These are phyloP conservation scores for Ustilago curta DNA, from an alignment of 1,284 basidiomycete genomes.

Conservation along the genomic window DNA sequence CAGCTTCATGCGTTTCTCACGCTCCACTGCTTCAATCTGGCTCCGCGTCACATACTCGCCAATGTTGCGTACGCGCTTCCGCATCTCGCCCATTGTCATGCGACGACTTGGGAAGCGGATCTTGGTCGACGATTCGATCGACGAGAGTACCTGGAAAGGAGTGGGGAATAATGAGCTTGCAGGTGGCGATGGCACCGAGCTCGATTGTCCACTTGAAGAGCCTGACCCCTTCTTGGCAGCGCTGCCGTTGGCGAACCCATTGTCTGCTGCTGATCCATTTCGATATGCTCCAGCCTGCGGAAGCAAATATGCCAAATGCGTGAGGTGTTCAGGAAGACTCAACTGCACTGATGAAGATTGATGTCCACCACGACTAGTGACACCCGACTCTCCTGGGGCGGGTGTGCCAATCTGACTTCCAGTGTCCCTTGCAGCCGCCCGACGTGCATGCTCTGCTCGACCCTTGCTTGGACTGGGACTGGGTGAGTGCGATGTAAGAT, in stretches of 20 bases:
- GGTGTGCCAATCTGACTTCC: slow-evolving; percentile 57
- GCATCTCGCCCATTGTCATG: slow-evolving; percentile 95
- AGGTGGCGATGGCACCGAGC: slow-evolving; percentile 30
- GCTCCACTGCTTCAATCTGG: slow-evolving; percentile 69
- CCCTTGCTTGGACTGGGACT: slow-evolving; percentile 60
- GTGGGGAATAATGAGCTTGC: slow-evolving; percentile 77
- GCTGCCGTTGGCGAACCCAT: slow-evolving; percentile 14
- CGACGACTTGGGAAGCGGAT: slow-evolving; percentile 94
- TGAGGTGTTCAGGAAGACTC: slow-evolving; percentile 93
- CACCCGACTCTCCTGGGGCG: slow-evolving; percentile 35
- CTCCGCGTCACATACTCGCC: slow-evolving; percentile 81
- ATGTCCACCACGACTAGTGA: slow-evolving; percentile 15
- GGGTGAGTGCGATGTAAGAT: slow-evolving; percentile 54
- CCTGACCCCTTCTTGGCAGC: slow-evolving; percentile 26
- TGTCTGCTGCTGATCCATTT: slow-evolving; percentile 8
- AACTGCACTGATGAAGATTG: slow-evolving; percentile 81
- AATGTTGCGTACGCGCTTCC: slow-evolving; percentile 89
- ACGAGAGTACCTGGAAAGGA: slow-evolving; percentile 54
- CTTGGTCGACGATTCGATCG: slow-evolving; percentile 84
- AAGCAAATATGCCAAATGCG: slow-evolving; percentile 85
- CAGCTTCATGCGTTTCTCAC: slow-evolving; percentile 64
- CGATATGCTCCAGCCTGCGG: slow-evolving; percentile 74
- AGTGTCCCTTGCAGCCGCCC: slow-evolving; percentile 37
- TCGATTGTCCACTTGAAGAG: slow-evolving; percentile 24
- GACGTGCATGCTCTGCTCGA: slow-evolving; percentile 38